Evolutionary conservation across 2,329 filamentous ascomycete species (phyloP).

Genomic region (Verticillium alfalfae): DNA sequence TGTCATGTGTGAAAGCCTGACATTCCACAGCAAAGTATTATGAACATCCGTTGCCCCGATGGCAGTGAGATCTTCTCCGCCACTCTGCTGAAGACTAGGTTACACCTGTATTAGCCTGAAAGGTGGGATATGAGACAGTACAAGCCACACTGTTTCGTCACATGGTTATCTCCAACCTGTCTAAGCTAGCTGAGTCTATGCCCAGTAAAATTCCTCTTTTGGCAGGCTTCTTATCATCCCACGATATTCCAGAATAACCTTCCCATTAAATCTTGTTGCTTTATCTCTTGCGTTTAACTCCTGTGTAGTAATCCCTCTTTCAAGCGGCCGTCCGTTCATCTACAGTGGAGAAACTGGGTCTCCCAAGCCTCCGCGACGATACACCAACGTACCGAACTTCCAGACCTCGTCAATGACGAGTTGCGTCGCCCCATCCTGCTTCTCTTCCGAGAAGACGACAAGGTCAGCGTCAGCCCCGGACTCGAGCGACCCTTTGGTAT

Average conservation of each 20-base stretch:
- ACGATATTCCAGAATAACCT: neutral
- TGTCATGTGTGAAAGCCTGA: neutral
- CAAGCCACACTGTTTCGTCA: neutral
- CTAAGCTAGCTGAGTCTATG: neutral
- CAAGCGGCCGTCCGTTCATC: neutral
- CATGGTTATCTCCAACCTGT: neutral
- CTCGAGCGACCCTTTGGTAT: slow-evolving; percentile 60
- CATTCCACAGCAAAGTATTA: neutral
- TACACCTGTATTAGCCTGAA: neutral
- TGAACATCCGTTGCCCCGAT: neutral
- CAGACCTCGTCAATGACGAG: slow-evolving; percentile 70
- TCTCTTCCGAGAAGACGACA: slow-evolving; percentile 58
- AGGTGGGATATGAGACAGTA: neutral
- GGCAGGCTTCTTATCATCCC: neutral
- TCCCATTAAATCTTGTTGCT: neutral
- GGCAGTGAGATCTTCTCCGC: neutral
- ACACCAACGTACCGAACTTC: slow-evolving; percentile 65
- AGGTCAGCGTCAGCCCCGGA: slow-evolving; percentile 64
- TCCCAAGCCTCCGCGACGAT: slow-evolving; percentile 11
- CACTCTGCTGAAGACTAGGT: neutral
- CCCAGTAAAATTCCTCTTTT: no score
- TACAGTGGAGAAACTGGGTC: neutral
- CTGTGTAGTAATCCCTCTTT: neutral
- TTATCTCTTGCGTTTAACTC: neutral
- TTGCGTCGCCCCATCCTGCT: slow-evolving; percentile 35